phyloP scores from a whole-genome alignment of 257 asterid genomes.

The Capsicum pubescens region DNA sequence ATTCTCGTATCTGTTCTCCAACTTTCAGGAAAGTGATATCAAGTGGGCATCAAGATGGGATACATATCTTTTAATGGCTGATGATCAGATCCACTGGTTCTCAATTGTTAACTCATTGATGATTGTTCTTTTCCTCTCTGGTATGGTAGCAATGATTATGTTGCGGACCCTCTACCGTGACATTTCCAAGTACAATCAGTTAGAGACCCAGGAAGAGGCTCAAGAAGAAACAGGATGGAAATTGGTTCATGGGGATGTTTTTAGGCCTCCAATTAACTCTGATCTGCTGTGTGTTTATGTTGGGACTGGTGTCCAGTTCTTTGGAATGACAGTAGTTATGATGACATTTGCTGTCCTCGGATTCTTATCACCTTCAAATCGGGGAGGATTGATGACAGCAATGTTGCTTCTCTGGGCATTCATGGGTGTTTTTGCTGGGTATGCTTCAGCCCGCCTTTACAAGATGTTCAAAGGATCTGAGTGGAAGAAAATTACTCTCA shows the following conservation, averaged over 20 bases:
- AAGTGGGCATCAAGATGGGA: constrained; percentile 99
- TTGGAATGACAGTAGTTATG: constrained; percentile 79
- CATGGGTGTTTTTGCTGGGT: constrained; percentile 92
- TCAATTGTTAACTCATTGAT: constrained; percentile 86
- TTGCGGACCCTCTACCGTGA: constrained; percentile 85
- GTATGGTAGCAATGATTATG: constrained; percentile 97
- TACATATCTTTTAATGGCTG: constrained; percentile 84
- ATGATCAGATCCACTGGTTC: constrained; percentile 95
- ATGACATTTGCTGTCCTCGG: constrained; percentile 86
- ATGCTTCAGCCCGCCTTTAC: constrained; percentile 82
- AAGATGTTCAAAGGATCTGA: constrained; percentile 90
- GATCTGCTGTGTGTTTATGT: constrained; percentile 79
- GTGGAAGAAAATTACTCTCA: constrained; percentile 84
- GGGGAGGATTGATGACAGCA: constrained; percentile 93
- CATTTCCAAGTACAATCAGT: constrained; percentile 82
- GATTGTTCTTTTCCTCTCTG: constrained; percentile 90
- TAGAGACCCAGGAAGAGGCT: constrained; percentile 95
- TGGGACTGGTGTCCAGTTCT: constrained; percentile 87
- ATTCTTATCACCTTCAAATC: constrained; percentile 87
- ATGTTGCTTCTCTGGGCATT: constrained; percentile 92
- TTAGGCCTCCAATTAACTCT: constrained; percentile 83
- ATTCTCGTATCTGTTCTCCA: constrained; percentile 1
- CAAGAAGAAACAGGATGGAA: constrained; percentile 99
- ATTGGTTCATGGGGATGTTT: constrained; percentile 89
- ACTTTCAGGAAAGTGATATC: constrained; percentile 73